Evolutionary conservation across 345 rosid species (phyloP), one percentile per base, ranked within the genome.

Genomic region (Populus tremula): DNA sequence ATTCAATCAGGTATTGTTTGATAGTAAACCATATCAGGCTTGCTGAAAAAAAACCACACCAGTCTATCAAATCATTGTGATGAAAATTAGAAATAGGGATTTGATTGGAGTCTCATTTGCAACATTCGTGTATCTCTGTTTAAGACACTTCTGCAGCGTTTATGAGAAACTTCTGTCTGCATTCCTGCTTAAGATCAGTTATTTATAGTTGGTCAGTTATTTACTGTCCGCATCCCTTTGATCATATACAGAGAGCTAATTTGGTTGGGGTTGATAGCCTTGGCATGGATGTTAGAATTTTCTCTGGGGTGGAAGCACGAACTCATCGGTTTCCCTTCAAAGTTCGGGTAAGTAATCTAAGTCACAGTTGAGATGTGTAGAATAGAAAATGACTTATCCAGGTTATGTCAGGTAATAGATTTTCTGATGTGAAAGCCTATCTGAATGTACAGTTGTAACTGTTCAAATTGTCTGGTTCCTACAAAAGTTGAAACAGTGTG

Each of bases 241-340:
- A 69, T 72, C 69, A n/a, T 72, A 4, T 73, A 65, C 54, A 95
- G 99, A 86, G 85, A 78, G 98, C 93, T 20, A 86, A 87, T 74
- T 76, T 93, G 88, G 87, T 93, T 69, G 96, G 92, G 74, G 89
- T 95, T 64, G 98, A 95, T 86, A 93, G 97, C 80, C 92, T 95
- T 18, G 99, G 99, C 66, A 79, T 95, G 84, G 98, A 95, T 84
- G 99, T 95, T 9, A 87, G 98, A 80, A 83, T 91, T 77, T 87
- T 77, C 80, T 84, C 84, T 39, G 96, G 98, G 13, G 78, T 76
- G 65, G 91, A 93, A 91, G 91, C 89, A 80, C 84, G 78, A 82
- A 93, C 99, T 71, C 94, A 92, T 86, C 92, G 99, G 62, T 95
- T 95, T 82, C 97, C 98, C 73, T 95, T 95, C 87, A 93, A 93